Evolutionary conservation across 2,329 filamentous ascomycete genomes (phyloP).

Genomic region (Fusarium chuoi): DNA sequence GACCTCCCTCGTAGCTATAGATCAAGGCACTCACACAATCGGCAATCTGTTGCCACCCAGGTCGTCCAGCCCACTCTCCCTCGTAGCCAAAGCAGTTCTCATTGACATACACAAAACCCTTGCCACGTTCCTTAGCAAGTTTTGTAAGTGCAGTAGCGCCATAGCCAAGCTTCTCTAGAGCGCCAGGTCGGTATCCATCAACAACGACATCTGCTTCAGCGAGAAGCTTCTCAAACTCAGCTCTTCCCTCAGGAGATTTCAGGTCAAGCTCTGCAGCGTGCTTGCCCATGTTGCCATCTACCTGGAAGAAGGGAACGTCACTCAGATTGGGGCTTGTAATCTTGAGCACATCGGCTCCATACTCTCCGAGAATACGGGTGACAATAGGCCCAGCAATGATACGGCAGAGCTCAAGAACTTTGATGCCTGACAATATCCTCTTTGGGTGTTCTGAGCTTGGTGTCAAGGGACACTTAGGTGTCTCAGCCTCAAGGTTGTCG

Average conservation of each 20-base stretch:
- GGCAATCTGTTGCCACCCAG: slow-evolving; percentile 79
- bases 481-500: slow-evolving; percentile 59
- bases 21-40: slow-evolving; percentile 60
- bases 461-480: slow-evolving; percentile 58
- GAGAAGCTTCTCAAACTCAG: slow-evolving; percentile 67
- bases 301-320: slow-evolving; percentile 77
- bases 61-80: slow-evolving; percentile 68
- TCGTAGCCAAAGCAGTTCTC: slow-evolving; percentile 77
- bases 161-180: slow-evolving; percentile 72
- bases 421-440: slow-evolving; percentile 67
- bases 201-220: slow-evolving; percentile 71
- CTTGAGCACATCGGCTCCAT: slow-evolving; percentile 79
- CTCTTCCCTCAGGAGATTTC: slow-evolving; percentile 63
- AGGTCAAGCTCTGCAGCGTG: slow-evolving; percentile 72
- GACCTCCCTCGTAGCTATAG: background rate
- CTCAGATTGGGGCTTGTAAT: slow-evolving; percentile 74
- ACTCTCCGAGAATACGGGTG: slow-evolving; percentile 76
- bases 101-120: slow-evolving; percentile 73
- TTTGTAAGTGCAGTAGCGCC: slow-evolving; percentile 64
- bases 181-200: slow-evolving; percentile 76
- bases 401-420: slow-evolving; percentile 78
- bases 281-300: slow-evolving; percentile 79
- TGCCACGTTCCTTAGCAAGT: slow-evolving; percentile 64
- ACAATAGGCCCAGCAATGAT: slow-evolving; percentile 82
- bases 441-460: slow-evolving; percentile 20